phyloP scores from a whole-genome alignment of 768 basidiomycete genomes.

The Pulveroboletus frians region DNA sequence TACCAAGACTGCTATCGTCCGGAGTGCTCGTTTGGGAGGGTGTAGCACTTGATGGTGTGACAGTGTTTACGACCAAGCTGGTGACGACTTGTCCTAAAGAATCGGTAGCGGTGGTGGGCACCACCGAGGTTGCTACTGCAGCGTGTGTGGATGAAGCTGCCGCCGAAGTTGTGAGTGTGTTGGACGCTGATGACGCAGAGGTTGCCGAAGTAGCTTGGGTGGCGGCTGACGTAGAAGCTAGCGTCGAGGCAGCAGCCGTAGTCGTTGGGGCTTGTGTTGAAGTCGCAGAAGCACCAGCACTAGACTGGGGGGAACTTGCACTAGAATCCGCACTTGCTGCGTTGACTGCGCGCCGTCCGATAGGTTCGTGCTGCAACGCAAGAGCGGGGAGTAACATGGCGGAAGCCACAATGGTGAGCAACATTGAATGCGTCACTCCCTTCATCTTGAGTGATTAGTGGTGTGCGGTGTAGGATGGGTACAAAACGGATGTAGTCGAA shows the following conservation, averaged over 20 bases:
- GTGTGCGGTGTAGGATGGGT: background rate
- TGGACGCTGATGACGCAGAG: slow-evolving; percentile 1
- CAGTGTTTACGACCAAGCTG: slow-evolving; percentile 9
- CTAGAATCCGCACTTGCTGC: too few relatives aligned
- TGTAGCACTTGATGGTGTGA: slow-evolving; percentile 23
- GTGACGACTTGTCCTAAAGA: slow-evolving; percentile 29
- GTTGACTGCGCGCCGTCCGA: slow-evolving; percentile 9
- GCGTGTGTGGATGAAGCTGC: background rate
- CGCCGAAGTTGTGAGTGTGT: slow-evolving; percentile 1
- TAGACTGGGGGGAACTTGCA: background rate
- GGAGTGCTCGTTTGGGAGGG: slow-evolving; percentile 21
- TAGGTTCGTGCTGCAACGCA: slow-evolving; percentile 19
- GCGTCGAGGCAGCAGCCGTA: background rate
- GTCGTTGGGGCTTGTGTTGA: slow-evolving; percentile 3
- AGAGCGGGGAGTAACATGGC: slow-evolving; percentile 24
- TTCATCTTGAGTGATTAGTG: slow-evolving; percentile 20
- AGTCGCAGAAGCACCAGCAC: background rate
- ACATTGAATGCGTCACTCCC: slow-evolving; percentile 18
- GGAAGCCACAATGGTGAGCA: slow-evolving; percentile 26
- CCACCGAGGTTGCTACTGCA: background rate
- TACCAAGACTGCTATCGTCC: slow-evolving; percentile 41
- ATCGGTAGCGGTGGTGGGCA: slow-evolving; percentile 26
- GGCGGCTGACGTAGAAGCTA: slow-evolving; percentile 13
- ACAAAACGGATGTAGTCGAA: slow-evolving; percentile 13
- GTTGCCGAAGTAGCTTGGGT: background rate